A percentile compares a stretch with the other conserved stretches of the same genome.
These are phyloP conservation scores for Neurospora cerealis DNA, from an alignment of 495 filamentous ascomycete species.

Conservation along the genomic window DNA sequence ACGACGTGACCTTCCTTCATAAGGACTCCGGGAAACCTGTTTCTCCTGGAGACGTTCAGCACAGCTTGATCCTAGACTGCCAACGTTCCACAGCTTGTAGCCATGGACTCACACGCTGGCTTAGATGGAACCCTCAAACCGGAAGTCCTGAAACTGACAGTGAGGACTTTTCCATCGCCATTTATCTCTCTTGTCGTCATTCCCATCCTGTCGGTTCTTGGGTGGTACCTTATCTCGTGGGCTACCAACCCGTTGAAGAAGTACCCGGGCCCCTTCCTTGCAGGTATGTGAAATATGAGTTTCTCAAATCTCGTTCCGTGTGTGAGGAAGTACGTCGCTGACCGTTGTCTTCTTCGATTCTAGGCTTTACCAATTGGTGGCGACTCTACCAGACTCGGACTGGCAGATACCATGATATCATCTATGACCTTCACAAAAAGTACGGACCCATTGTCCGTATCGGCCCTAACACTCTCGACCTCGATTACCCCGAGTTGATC, in stretches of 20 bases:
- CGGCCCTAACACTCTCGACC: constrained; percentile 41
- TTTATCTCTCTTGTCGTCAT: not conserved
- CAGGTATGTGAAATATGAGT: constrained; percentile 3
- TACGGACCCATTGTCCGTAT: constrained; percentile 45
- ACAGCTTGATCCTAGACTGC: not conserved
- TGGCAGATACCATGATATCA: constrained; percentile 15
- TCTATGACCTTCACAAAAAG: constrained; percentile 30
- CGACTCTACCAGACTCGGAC: constrained; percentile 17
- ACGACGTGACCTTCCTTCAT: not conserved
- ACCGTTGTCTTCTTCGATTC: not conserved
- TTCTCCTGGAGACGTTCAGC: not conserved
- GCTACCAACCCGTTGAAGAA: constrained; percentile 1
- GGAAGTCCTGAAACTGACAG: not conserved
- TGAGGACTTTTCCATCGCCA: not conserved
- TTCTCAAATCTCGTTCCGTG: not conserved
- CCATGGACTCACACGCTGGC: not conserved
- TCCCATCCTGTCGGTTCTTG: not conserved
- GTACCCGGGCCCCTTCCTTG: constrained; percentile 10
- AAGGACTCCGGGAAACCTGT: not conserved
- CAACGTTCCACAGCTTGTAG: not conserved
- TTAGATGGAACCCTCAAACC: not conserved
- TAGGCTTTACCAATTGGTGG: constrained; percentile 31
- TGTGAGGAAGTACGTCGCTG: not conserved
- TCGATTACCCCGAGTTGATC: constrained; percentile 31
- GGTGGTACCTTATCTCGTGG: not conserved